Percentiles rank a stretch among this genome's conserved stretches.
Conservation (phyloP, 495 filamentous ascomycete genomes). For the Hyaloscypha hepaticicola region DNA sequence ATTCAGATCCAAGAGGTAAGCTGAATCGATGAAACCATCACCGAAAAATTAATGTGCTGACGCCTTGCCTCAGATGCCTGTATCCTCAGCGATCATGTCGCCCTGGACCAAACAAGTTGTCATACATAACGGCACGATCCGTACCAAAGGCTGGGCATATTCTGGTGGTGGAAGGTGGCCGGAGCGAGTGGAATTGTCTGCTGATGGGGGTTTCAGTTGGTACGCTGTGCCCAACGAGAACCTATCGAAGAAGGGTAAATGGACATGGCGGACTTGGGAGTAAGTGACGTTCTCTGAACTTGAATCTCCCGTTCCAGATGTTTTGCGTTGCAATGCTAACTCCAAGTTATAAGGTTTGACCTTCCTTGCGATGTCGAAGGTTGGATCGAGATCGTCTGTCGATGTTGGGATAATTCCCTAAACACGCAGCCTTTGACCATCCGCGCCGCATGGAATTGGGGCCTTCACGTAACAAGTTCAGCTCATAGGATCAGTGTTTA, state of each 20-base stretch:
- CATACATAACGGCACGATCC: conserved; percentile 53
- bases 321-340: conserved; percentile 51
- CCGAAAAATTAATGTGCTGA: too few species aligned
- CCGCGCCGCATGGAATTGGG: conserved; percentile 56
- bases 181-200: conserved; percentile 54
- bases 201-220: conserved; percentile 59
- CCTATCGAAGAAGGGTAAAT: conserved; percentile 51
- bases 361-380: conserved; percentile 9
- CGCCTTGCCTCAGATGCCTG: too few species aligned
- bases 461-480: conserved; percentile 64
- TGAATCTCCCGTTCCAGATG: conserved; percentile 54
- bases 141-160: conserved; percentile 58
- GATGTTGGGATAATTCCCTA: conserved; percentile 54
- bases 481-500: conserved; percentile 64
- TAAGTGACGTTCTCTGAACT: too few species aligned
- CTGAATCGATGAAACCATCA: too few species aligned
- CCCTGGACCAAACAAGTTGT: conserved; percentile 52
- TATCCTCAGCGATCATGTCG: conserved; percentile 57
- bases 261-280: conserved; percentile 55
- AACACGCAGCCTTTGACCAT: conserved; percentile 51
- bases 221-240: conserved; percentile 53
- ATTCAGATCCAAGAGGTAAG: conserved; percentile 64
- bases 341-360: too few species aligned
- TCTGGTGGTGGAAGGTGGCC: conserved; percentile 59
- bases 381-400: conserved; percentile 10